A percentile compares a stretch with the other conserved stretches of the same genome.
These are phyloP conservation scores for Mesembryanthemum crystallinum DNA, from an alignment of 148 eudicot species.

Conservation along the genomic window DNA sequence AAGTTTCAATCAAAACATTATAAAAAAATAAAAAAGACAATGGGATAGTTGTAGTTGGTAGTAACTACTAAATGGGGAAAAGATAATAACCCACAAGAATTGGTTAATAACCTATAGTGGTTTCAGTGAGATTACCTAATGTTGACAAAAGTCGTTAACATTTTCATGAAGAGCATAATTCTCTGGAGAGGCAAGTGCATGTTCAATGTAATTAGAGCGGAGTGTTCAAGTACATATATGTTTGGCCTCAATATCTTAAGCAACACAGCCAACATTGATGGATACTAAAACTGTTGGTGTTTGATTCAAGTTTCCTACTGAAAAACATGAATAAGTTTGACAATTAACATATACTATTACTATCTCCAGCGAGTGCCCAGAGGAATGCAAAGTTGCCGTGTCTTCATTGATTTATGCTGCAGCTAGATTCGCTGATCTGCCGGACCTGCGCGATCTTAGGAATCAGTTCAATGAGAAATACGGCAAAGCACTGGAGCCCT, in stretches of 20 bases:
- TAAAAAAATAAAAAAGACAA: too few relatives aligned
- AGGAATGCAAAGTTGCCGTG: slow-evolving; percentile 79
- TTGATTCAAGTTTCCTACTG: not conserved
- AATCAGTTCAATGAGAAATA: slow-evolving; percentile 56
- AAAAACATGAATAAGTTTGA: not conserved
- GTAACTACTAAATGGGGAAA: not conserved
- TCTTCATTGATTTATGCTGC: slow-evolving; percentile 77
- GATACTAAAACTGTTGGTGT: not conserved
- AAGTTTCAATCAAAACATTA: too few relatives aligned
- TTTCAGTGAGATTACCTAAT: not conserved
- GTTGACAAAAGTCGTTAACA: not conserved
- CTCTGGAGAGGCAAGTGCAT: not conserved
- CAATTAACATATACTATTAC: not conserved
- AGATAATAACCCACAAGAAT: not conserved
- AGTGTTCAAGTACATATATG: not conserved
- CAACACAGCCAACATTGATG: not conserved
- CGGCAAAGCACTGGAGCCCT: slow-evolving; percentile 51
- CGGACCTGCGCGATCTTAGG: slow-evolving; percentile 80
- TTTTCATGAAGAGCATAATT: too few relatives aligned
- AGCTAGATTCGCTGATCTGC: slow-evolving; percentile 86
- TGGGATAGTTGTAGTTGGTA: not conserved
- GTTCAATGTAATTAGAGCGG: not conserved
- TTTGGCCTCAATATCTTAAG: not conserved
- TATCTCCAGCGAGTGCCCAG: slow-evolving; percentile 68
- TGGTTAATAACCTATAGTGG: too few relatives aligned